Evolutionary conservation across 1,284 basidiomycete genomes (phyloP), one percentile per base, ranked within the genome.

Genomic region (Ceratobasidium sp.): DNA sequence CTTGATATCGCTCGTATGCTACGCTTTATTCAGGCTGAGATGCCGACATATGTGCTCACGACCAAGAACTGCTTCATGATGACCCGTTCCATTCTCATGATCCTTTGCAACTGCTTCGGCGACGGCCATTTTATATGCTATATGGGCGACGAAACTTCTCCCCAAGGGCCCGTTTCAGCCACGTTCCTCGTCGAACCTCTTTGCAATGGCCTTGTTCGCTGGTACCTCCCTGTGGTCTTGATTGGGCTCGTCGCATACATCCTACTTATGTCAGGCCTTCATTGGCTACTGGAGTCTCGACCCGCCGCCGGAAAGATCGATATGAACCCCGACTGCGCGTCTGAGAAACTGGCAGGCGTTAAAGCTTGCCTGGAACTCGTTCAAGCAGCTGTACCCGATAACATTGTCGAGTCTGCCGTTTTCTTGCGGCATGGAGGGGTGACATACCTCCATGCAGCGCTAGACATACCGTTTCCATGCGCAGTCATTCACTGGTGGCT

Each of bases 11-110:
- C 63, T 65, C 63, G 63, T n/a, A 36, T 65, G 45, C 48, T 65
- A 27, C 36, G 29, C 31, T 65, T 65, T 22, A 65, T 65, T 8
- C 63, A 65, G 36, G 63, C 51, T 31, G 63, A 65, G 14, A 65
- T 65, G 63, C 63, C 63, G 2, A 65, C 63, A 7, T 65, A 65
- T 14, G 63, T 65, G 9, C 63, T 65, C 63, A 65, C 63, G 19
- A 65, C 63, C n/a, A 65, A 65, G 51, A 65, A 65, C 48, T 65
- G 63, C 33, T 65, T 65, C 63, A 65, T 65, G 63, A 65, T 65
- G 63, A 65, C 63, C 14, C 47, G 63, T 15, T 65, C 63, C 17
- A 65, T 65, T 65, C 63, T 65, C 19, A 65, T 65, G 63, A 65
- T 65, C 51, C n/a, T 65, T 51, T 65, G 63, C 48, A 65, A 29